Evolutionary conservation across 371 early-diverging fungal species (phyloP).

Genomic region (Mucor mucedo): DNA sequence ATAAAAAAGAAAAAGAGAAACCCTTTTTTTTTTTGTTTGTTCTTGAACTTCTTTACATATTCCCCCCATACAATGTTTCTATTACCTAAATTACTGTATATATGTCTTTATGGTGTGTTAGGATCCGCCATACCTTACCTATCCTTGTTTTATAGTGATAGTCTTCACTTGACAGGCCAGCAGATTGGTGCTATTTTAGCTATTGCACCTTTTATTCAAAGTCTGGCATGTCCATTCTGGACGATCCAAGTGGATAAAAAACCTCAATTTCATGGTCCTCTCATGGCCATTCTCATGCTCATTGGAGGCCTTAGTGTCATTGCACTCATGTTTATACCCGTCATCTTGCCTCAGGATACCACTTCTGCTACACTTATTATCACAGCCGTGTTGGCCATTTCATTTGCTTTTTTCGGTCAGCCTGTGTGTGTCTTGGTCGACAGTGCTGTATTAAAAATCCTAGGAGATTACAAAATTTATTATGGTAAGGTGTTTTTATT

Average conservation of each 20-base stretch:
- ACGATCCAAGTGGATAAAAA: slow-evolving; percentile 42
- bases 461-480: slow-evolving; percentile 46
- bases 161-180: slow-evolving; percentile 35
- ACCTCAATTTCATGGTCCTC: slow-evolving; percentile 39
- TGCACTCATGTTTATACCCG: slow-evolving; percentile 36
- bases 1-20: background rate
- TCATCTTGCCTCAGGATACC: slow-evolving; percentile 12
- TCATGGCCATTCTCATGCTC: slow-evolving; percentile 38
- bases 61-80: slow-evolving; percentile 14
- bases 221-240: slow-evolving; percentile 48
- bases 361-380: slow-evolving; percentile 16
- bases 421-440: slow-evolving; percentile 45
- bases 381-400: slow-evolving; percentile 31
- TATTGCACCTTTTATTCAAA: slow-evolving; percentile 48
- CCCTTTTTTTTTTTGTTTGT: slow-evolving; percentile 3
- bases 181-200: slow-evolving; percentile 50
- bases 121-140: slow-evolving; percentile 51
- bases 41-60: too few species aligned
- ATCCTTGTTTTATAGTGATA: slow-evolving; percentile 42
- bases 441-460: slow-evolving; percentile 48
- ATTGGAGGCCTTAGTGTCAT: slow-evolving; percentile 44
- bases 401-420: slow-evolving; percentile 51
- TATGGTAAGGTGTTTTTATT: slow-evolving; percentile 34
- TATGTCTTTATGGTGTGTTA: slow-evolving; percentile 37
- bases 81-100: slow-evolving; percentile 44